Evolutionary conservation across 1,284 basidiomycete genomes (phyloP), one percentile per base, ranked within the genome.

Genomic region (Leucoagaricus sp.): DNA sequence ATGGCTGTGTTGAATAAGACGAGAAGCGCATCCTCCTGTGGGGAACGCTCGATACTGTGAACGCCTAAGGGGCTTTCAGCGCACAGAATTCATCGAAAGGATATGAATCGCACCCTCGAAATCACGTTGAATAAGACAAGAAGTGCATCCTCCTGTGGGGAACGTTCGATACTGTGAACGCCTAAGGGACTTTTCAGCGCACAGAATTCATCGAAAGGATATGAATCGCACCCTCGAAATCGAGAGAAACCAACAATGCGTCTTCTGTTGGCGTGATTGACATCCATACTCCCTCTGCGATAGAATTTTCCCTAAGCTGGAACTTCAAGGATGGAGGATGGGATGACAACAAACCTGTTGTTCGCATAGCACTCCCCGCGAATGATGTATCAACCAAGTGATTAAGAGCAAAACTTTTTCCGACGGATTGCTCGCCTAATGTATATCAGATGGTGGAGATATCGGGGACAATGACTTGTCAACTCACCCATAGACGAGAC

Each of bases 211-310:
- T n/a, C n/a, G n/a, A n/a, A n/a, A n/a, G n/a, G n/a, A n/a, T n/a
- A n/a, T n/a, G n/a, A n/a, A n/a, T n/a, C 31, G 21, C 21, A 62
- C 84, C 84, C 75, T 86, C 85, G 57, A 86, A 87, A 61, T 87
- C 85, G 1, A 87, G 71, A 0, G 84, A 78, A 4, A 87, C 83
- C 10, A 86, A 72, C 21, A 87, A 66, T 0, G 69, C 65, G 26
- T 82, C 76, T 38, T 78, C 71, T 0, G 84, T 85, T 0, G 85
- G 85, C 2, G 85, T 85, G 3, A 82, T 81, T 0, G 85, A 84
- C 77, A 87, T 81, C 85, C 85, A 86, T 1, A 85, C 82, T 0
- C 84, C 84, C 69, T 87, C 85, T 61, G n/a, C n/a, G n/a, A 61
- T 15, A 31, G 45, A 19, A 7, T 47, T 31, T 19, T 46, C 45